Evolutionary conservation across 2,329 filamentous ascomycete genomes (phyloP), one percentile per base, ranked within the genome.

Genomic region (Neonectria ditissima): DNA sequence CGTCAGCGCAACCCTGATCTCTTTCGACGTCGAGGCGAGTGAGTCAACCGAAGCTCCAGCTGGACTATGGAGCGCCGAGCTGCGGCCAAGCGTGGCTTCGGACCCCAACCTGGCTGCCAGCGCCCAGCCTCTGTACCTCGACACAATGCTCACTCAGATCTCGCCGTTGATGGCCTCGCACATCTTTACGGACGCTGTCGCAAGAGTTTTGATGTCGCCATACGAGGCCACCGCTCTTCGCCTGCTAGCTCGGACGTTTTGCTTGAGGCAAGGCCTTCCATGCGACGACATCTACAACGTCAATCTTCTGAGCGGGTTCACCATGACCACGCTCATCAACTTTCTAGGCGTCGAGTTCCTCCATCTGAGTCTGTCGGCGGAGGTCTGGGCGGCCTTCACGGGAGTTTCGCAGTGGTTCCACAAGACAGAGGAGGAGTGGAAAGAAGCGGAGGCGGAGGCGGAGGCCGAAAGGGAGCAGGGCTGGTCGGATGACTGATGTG

Each of bases 1-100:
- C 51, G 78, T 88, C 24, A 86, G 82, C 58, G 83, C 86, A 1
- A 87, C 86, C 0, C 76, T 89, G 5, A 88, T 89, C 55, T 88
- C 85, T 66, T 88, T 89, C 59, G 87, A 89, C 59, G 86, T 89
- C 28, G 87, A 89, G 65, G 83, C 86, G 0, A 84, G 82, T 4
- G 86, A 88, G 50, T 79, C 84, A 0, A 81, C 79, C 3, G 84
- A 86, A 51, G 80, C 81, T 3, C 83, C 83, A 1, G 78, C 83
- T 2, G 86, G 84, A 14, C 73, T 86, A 1, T 89, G 87, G 87
- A 86, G 84, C 4, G 86, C 87, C 13, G 87, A 89, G 70, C 74
- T 89, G 18, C 82, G 86, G 1, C 85, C 86, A 3, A 88, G 83
- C 63, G 75, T 77, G 26, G 75, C 75, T 1, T 61, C 71, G 3